A percentile compares a stretch with the other conserved stretches of the same genome.
phyloP scores from a whole-genome alignment of 139 green algal species.

The Haematococcus sp. region DNA sequence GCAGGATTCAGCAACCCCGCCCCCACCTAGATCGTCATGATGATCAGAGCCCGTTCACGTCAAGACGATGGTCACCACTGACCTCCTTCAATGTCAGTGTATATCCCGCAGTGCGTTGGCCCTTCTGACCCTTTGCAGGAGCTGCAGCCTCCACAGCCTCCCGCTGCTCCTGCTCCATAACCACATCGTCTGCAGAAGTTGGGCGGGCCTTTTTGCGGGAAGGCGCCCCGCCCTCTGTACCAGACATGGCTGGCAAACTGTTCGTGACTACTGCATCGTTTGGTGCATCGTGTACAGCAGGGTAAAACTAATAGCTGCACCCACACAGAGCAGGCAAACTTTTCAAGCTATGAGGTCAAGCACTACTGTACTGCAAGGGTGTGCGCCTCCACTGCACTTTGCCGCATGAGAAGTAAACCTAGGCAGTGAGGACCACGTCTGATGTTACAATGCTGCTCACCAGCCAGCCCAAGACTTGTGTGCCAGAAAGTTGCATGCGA shows the following conservation, averaged over 20 bases:
- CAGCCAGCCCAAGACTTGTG: too few relatives aligned
- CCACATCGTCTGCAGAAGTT: neutral
- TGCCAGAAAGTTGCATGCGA: neutral
- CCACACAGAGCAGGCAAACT: too few relatives aligned
- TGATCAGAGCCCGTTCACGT: too few relatives aligned
- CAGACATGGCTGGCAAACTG: neutral
- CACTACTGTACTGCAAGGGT: neutral
- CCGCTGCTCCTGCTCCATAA: neutral
- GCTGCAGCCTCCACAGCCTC: conserved; percentile 23
- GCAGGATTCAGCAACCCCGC: neutral
- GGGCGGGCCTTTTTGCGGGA: too few relatives aligned
- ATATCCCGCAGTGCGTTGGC: too few relatives aligned
- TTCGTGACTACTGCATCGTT: neutral
- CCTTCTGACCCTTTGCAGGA: neutral
- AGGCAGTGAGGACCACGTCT: too few relatives aligned
- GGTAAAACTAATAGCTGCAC: too few relatives aligned
- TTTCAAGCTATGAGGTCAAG: too few relatives aligned
- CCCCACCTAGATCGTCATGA: too few relatives aligned
- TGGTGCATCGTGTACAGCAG: neutral
- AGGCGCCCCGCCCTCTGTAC: neutral
- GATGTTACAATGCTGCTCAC: neutral
- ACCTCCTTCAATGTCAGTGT: conserved; percentile 10
- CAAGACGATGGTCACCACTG: neutral
- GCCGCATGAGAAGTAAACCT: too few relatives aligned
- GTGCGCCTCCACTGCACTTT: too few relatives aligned